A percentile compares a stretch with the other conserved stretches of the same genome.
Evolutionary conservation across 495 filamentous ascomycete species (phyloP).

Genomic region (Hypomontagnella submonticulosa): DNA sequence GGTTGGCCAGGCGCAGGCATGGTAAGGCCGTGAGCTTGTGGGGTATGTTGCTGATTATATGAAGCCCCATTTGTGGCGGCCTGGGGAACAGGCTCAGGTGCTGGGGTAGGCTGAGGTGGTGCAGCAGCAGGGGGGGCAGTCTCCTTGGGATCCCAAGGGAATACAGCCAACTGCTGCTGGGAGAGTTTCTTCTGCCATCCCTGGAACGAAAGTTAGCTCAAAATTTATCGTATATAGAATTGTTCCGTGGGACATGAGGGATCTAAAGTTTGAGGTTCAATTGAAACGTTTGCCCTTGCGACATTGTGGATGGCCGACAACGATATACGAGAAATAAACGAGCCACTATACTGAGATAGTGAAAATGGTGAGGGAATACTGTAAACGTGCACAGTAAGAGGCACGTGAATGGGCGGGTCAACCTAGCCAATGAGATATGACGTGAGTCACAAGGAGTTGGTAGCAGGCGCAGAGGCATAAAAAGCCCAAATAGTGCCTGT

Average conservation of each 20-base stretch:
- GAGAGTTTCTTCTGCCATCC: slow-evolving; percentile 93
- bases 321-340: slow-evolving; percentile 4
- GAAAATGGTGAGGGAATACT: slow-evolving; percentile 15
- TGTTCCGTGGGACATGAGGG: neutral
- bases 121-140: slow-evolving; percentile 48
- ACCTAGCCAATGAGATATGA: slow-evolving; percentile 37
- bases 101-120: slow-evolving; percentile 39
- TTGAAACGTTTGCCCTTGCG: slow-evolving; percentile 14
- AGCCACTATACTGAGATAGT: slow-evolving; percentile 1
- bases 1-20: slow-evolving; percentile 56
- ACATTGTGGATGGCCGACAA: slow-evolving; percentile 16
- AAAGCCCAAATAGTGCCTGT: slow-evolving; percentile 66
- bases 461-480: slow-evolving; percentile 54
- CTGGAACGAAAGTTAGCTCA: slow-evolving; percentile 60
- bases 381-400: slow-evolving; percentile 44
- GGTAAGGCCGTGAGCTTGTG: slow-evolving; percentile 47
- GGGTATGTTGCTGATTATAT: slow-evolving; percentile 53
- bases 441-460: slow-evolving; percentile 48
- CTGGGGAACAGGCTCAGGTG: slow-evolving; percentile 47
- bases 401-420: slow-evolving; percentile 45
- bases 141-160: slow-evolving; percentile 90
- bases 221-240: neutral
- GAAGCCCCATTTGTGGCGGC: slow-evolving; percentile 41
- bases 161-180: slow-evolving; percentile 80
- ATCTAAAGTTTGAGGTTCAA: neutral